These are phyloP conservation scores for Backusella psychrophila DNA, from an alignment of 192 early-diverging fungal genomes.

Conservation along the genomic window DNA sequence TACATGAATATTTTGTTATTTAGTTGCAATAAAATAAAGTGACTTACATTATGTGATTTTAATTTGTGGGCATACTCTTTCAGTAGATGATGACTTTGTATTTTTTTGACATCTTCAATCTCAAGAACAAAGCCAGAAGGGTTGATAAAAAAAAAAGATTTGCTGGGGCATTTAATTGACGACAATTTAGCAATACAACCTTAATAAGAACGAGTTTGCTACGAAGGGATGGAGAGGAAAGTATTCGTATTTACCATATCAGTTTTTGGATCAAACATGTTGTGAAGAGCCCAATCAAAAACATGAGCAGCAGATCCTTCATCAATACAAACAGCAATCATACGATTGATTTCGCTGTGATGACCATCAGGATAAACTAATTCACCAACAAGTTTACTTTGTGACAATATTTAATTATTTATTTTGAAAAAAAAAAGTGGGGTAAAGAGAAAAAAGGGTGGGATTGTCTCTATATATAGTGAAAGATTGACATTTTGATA, in stretches of 20 bases:
- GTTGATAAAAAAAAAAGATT: conserved; percentile 21
- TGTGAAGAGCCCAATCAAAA: conserved; percentile 29
- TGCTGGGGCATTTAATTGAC: conserved; percentile 10
- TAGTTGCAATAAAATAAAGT: neutral
- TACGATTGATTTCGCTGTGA: conserved; percentile 11
- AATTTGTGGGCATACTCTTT: conserved; percentile 18
- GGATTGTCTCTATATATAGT: too few relatives aligned
- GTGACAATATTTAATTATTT: neutral
- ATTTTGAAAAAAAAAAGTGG: neutral
- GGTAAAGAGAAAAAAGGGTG: neutral
- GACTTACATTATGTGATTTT: conserved; percentile 9
- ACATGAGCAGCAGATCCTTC: conserved; percentile 20
- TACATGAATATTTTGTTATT: too few relatives aligned
- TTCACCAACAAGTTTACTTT: neutral
- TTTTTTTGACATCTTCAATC: conserved; percentile 10
- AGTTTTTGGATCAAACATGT: conserved; percentile 22
- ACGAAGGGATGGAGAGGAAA: neutral
- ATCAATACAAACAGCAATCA: conserved; percentile 21
- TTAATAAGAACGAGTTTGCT: neutral
- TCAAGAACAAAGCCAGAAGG: conserved; percentile 23
- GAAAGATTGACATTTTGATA: too few relatives aligned
- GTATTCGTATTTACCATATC: conserved; percentile 12
- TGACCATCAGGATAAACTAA: neutral
- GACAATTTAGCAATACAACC: conserved; percentile 19
- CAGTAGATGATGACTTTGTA: conserved; percentile 15